phyloP scores from a whole-genome alignment of 805 yeast species.

The Myxozyma vanderwaltii region DNA sequence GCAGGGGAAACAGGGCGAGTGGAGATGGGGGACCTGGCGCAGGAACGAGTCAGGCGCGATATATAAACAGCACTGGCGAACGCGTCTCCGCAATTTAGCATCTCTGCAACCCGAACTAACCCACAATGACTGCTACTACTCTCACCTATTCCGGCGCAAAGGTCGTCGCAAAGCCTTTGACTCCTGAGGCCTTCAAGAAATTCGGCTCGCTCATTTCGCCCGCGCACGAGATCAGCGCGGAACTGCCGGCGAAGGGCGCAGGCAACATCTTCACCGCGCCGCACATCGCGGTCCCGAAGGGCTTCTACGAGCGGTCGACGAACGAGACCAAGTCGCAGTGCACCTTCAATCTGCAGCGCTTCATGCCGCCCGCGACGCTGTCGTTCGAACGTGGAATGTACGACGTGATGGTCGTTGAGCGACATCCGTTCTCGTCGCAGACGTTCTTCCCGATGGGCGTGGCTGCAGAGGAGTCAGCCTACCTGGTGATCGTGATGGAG shows the following conservation, averaged over 20 bases:
- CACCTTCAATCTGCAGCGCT: slow-evolving; percentile 80
- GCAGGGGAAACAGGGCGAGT: neutral
- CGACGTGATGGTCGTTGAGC: slow-evolving; percentile 68
- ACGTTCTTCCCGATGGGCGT: slow-evolving; percentile 91
- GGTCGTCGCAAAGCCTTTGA: slow-evolving; percentile 56
- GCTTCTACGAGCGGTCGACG: slow-evolving; percentile 52
- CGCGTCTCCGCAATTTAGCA: neutral
- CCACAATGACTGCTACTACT: slow-evolving; percentile 31
- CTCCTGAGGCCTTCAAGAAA: slow-evolving; percentile 65
- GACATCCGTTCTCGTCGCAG: slow-evolving; percentile 89
- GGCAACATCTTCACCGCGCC: slow-evolving; percentile 82
- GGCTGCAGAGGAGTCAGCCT: slow-evolving; percentile 52
- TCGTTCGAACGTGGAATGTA: slow-evolving; percentile 47
- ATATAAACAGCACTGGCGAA: too few species aligned
- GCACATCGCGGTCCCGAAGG: slow-evolving; percentile 67
- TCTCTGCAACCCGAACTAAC: too few species aligned
- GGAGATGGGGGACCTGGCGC: neutral
- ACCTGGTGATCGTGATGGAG: slow-evolving; percentile 78
- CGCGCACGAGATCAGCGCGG: slow-evolving; percentile 66
- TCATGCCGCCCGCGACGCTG: slow-evolving; percentile 63
- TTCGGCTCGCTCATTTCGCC: slow-evolving; percentile 83
- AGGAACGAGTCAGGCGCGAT: neutral
- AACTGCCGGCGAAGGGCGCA: slow-evolving; percentile 54
- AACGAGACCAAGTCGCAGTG: slow-evolving; percentile 56
- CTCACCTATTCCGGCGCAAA: slow-evolving; percentile 13